Conservation (phyloP, 2,329 filamentous ascomycete species). For the Metarhizium robertsii region DNA sequence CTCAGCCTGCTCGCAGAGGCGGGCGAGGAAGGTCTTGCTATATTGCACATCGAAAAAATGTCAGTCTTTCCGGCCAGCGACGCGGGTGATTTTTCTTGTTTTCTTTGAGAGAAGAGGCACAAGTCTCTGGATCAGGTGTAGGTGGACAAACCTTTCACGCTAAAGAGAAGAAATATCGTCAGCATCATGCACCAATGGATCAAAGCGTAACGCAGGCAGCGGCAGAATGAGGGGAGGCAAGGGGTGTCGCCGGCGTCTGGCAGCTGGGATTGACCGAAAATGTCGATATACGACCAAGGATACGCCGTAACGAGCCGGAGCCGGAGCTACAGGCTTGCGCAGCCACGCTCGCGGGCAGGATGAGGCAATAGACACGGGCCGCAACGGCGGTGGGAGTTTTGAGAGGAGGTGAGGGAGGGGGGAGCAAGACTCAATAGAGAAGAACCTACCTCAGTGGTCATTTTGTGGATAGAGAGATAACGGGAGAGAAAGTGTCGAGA, state of each 20-base stretch:
- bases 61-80: conserved; percentile 16
- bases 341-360: background rate
- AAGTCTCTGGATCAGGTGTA: conserved; percentile 5
- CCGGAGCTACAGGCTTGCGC: background rate
- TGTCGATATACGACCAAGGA: background rate
- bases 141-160: conserved; percentile 57
- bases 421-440: background rate
- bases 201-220: conserved; percentile 3
- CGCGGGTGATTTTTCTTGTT: conserved; percentile 3
- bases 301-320: background rate
- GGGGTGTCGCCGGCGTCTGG: background rate
- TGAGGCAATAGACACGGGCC: background rate
- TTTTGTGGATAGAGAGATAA: conserved; percentile 11
- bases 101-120: conserved; percentile 7
- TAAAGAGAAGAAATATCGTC: conserved; percentile 30
- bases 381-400: conserved; percentile 2
- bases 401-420: conserved; percentile 6
- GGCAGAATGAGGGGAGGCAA: conserved; percentile 3
- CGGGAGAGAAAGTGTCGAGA: background rate
- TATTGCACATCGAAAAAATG: conserved; percentile 12
- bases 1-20: conserved; percentile 99
- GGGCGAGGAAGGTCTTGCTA: conserved; percentile 99
- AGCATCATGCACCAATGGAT: conserved; percentile 17
- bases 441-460: conserved; percentile 26
- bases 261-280: background rate